A percentile compares a stretch with the other conserved stretches of the same genome.
phyloP scores from a whole-genome alignment of 202 grass and related monocot genomes.

The Elaeis oleifera region DNA sequence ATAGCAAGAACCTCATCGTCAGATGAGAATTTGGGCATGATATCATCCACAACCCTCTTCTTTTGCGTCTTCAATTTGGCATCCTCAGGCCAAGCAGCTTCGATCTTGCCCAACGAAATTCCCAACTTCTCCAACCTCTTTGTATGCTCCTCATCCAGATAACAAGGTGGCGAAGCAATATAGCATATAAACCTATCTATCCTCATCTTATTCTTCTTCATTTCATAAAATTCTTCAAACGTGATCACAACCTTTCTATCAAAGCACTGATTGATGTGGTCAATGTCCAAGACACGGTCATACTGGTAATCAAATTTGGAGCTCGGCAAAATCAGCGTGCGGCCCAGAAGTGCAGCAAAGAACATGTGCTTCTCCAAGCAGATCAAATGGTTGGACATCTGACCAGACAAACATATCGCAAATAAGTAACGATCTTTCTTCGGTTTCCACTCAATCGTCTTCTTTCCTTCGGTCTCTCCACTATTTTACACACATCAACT shows the following conservation, averaged over 20 bases:
- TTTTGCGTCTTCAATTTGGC: conserved; percentile 71
- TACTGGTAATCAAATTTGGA: conserved; percentile 71
- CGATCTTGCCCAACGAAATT: conserved; percentile 66
- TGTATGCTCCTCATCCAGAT: conserved; percentile 78
- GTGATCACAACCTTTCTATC: conserved; percentile 67
- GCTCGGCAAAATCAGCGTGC: conserved; percentile 64
- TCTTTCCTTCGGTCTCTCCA: conserved; percentile 36
- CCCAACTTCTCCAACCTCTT: conserved; percentile 71
- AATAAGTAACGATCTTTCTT: conserved; percentile 72
- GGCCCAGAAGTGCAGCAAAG: conserved; percentile 62
- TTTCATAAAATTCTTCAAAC: conserved; percentile 60
- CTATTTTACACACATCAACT: conserved; percentile 35
- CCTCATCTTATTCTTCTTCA: conserved; percentile 60
- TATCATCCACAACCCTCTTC: conserved; percentile 67
- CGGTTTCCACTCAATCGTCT: conserved; percentile 86
- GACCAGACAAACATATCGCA: conserved; percentile 72
- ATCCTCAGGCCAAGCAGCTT: conserved; percentile 79
- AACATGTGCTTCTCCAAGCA: conserved; percentile 99
- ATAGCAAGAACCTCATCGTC: conserved; percentile 67
- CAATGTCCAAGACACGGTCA: conserved; percentile 64
- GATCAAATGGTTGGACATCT: conserved; percentile 98
- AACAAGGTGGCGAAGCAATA: conserved; percentile 59
- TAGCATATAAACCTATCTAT: conserved; percentile 94
- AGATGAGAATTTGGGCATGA: conserved; percentile 57
- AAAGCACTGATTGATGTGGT: conserved; percentile 73